Conservation (phyloP, 2,329 filamentous ascomycete species). For the Pseudocercospora crystallina region DNA sequence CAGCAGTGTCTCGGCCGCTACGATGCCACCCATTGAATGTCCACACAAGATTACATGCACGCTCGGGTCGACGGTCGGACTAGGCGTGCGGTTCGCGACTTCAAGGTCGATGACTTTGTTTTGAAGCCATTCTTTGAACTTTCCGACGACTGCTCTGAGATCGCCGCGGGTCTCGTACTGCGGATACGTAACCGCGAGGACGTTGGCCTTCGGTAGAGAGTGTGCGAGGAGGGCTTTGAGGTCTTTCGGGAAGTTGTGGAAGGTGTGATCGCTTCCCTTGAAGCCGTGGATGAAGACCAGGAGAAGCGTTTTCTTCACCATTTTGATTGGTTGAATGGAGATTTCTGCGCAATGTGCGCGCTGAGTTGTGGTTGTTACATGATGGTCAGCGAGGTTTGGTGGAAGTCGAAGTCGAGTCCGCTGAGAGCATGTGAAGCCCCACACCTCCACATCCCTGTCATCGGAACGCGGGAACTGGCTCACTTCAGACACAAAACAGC, state of each 20-base stretch:
- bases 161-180: constrained; percentile 81
- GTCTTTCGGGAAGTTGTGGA: constrained; percentile 72
- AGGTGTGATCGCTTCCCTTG: constrained; percentile 80
- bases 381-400: too few relatives aligned
- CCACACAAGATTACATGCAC: constrained; percentile 80
- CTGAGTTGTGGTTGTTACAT: too few relatives aligned
- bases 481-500: too few relatives aligned
- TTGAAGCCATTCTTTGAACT: constrained; percentile 80
- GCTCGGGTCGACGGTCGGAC: constrained; percentile 81
- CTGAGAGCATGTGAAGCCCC: too few relatives aligned
- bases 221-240: constrained; percentile 63
- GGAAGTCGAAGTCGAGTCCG: too few relatives aligned
- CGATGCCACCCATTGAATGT: constrained; percentile 89
- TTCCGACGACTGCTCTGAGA: constrained; percentile 66
- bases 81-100: constrained; percentile 74
- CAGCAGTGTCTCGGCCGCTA: constrained; percentile 84
- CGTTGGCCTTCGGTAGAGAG: constrained; percentile 67
- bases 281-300: constrained; percentile 87
- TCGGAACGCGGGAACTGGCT: too few relatives aligned
- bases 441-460: too few relatives aligned
- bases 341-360: too few relatives aligned
- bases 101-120: constrained; percentile 94
- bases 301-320: constrained; percentile 69
- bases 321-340: too few relatives aligned
- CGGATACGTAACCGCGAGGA: constrained; percentile 71